Evolutionary conservation across 805 yeast species (phyloP).

Genomic region (Diddensiella transvaalensis): DNA sequence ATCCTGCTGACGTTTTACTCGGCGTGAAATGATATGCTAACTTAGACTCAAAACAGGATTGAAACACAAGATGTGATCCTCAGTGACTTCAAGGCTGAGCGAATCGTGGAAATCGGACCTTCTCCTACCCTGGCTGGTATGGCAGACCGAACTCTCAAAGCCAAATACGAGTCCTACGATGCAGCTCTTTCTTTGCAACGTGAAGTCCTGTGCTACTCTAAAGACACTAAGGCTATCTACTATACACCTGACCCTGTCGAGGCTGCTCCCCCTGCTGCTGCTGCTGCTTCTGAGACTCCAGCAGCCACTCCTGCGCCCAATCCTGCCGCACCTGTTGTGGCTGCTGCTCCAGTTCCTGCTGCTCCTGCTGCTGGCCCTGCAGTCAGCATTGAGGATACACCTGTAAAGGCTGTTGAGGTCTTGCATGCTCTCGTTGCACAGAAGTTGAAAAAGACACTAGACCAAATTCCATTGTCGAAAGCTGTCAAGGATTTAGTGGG

Average conservation of each 20-base stretch:
- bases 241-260: constrained; percentile 58
- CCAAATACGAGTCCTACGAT: constrained; percentile 95
- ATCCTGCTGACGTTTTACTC: background rate
- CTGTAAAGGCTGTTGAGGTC: constrained; percentile 77
- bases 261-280: constrained; percentile 31
- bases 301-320: constrained; percentile 53
- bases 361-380: constrained; percentile 77
- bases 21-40: no score
- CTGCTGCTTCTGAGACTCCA: constrained; percentile 35
- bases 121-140: constrained; percentile 98
- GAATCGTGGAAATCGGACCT: constrained; percentile 98
- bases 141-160: constrained; percentile 94
- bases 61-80: constrained; percentile 98
- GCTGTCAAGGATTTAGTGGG: constrained; percentile 96
- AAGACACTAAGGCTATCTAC: constrained; percentile 94
- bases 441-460: constrained; percentile 87
- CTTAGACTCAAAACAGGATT: constrained; percentile 55
- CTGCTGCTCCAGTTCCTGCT: constrained; percentile 60
- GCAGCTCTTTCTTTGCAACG: constrained; percentile 92
- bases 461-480: constrained; percentile 79
- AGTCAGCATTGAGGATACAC: constrained; percentile 82
- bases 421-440: constrained; percentile 91
- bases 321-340: constrained; percentile 53
- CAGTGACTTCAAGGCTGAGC: constrained; percentile 90
- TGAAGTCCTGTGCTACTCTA: constrained; percentile 92